Conservation (phyloP, 768 basidiomycete genomes). For the Collybia nuda region DNA sequence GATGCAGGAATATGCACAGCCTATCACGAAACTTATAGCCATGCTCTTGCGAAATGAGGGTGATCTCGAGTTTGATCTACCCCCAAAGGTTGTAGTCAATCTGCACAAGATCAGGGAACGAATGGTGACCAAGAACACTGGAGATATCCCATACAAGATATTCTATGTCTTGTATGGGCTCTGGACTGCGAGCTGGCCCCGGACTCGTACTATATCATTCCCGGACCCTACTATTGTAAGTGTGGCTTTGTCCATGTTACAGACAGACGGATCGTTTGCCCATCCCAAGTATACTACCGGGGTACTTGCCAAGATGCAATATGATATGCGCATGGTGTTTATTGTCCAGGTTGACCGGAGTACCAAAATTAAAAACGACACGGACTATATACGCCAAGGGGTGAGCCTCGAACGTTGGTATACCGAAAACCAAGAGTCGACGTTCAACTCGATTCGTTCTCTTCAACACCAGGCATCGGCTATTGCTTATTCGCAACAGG, state of each 20-base stretch:
- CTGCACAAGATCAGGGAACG: background rate
- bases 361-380: background rate
- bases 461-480: slow-evolving; percentile 18
- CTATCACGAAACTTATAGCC: slow-evolving; percentile 6
- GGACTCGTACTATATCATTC: background rate
- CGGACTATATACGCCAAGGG: background rate
- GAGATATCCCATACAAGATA: background rate
- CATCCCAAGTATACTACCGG: slow-evolving; percentile 8
- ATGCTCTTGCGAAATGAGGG: slow-evolving; percentile 5
- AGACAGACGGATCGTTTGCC: background rate
- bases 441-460: slow-evolving; percentile 14
- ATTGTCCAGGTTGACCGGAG: slow-evolving; percentile 3
- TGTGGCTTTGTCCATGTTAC: slow-evolving; percentile 5
- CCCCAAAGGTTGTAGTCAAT: background rate
- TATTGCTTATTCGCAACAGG: slow-evolving; percentile 9
- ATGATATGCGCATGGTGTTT: slow-evolving; percentile 7
- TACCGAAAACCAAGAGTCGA: slow-evolving; percentile 12
- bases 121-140: too few relatives aligned
- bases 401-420: background rate
- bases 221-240: slow-evolving; percentile 17
- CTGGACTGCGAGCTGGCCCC: slow-evolving; percentile 12
- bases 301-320: slow-evolving; percentile 3
- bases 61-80: background rate
- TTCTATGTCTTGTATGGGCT: background rate
- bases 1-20: slow-evolving; percentile 12